A percentile compares a stretch with the other conserved stretches of the same genome.
Evolutionary conservation across 305 asterid species (phyloP).

Genomic region (Coffea humblotiana): DNA sequence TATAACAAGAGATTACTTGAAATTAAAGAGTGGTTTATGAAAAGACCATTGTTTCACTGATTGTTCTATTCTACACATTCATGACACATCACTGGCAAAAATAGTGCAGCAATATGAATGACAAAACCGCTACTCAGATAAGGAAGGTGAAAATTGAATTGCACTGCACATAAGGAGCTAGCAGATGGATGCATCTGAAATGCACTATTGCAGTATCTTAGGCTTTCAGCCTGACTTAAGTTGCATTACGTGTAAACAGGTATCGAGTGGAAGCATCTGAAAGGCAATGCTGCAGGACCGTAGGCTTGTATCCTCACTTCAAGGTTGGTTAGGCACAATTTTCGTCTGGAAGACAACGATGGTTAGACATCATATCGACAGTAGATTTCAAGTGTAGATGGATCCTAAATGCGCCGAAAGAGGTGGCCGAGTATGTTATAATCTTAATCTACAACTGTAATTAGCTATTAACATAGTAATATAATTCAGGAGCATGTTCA

Average conservation of each 20-base stretch:
- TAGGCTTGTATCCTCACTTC: not conserved
- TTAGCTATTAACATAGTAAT: not conserved
- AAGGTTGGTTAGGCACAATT: not conserved
- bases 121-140: not conserved
- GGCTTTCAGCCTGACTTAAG: not conserved
- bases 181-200: not conserved
- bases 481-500: not conserved
- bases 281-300: not conserved
- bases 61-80: not conserved
- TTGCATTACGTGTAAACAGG: not conserved
- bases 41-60: not conserved
- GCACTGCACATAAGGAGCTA: not conserved
- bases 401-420: not conserved
- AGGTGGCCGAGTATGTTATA: not conserved
- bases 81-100: not conserved
- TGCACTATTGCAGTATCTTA: not conserved
- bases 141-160: not conserved
- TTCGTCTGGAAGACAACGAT: not conserved
- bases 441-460: not conserved
- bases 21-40: not conserved
- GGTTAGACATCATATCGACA: not conserved
- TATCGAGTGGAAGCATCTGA: not conserved
- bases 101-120: not conserved
- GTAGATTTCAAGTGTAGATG: not conserved
- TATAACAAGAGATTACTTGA: not conserved